phyloP scores from a whole-genome alignment of 352 stramenopile species.

The Phytopythium boreale region DNA sequence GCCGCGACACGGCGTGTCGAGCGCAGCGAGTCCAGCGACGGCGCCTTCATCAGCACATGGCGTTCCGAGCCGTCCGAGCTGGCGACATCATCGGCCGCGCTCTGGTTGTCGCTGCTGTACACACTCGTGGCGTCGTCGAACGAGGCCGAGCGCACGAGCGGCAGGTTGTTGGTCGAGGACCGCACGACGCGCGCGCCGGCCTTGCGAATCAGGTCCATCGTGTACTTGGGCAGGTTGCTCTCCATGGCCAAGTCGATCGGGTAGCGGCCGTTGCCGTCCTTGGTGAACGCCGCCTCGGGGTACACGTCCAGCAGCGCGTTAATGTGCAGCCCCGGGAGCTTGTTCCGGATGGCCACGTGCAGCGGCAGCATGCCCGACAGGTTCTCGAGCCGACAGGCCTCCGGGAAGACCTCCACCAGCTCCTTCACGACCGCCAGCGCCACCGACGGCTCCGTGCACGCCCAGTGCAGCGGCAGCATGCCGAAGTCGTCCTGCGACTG shows the following conservation, averaged over 20 bases:
- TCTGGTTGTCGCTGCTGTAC: constrained; percentile 25
- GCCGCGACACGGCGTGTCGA: constrained; percentile 28
- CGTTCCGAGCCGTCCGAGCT: constrained; percentile 20
- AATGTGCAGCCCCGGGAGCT: constrained; percentile 58
- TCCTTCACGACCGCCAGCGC: constrained; percentile 40
- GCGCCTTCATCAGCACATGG: constrained; percentile 41
- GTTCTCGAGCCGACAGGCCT: constrained; percentile 61
- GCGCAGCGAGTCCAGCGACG: constrained; percentile 49
- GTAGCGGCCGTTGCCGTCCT: constrained; percentile 52
- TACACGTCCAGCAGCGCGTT: constrained; percentile 46
- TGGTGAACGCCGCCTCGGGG: constrained; percentile 42
- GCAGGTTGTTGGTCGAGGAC: constrained; percentile 21
- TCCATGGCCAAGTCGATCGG: constrained; percentile 62
- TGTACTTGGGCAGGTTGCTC: constrained; percentile 60
- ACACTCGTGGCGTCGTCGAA: constrained; percentile 24
- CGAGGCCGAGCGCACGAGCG: constrained; percentile 31
- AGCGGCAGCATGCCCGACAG: constrained; percentile 76
- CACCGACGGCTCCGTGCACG: constrained; percentile 60
- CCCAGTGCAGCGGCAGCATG: constrained; percentile 85
- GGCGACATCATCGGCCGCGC: constrained; percentile 18
- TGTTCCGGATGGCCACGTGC: constrained; percentile 76
- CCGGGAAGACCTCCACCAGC: constrained; percentile 50
- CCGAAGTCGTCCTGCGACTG: constrained; percentile 77
- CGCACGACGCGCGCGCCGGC: constrained; percentile 37
- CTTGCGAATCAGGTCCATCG: constrained; percentile 70